Evolutionary conservation across 2,329 filamentous ascomycete genomes (phyloP), one percentile per base, ranked within the genome.

Genomic region (Alternaria metachromatica): DNA sequence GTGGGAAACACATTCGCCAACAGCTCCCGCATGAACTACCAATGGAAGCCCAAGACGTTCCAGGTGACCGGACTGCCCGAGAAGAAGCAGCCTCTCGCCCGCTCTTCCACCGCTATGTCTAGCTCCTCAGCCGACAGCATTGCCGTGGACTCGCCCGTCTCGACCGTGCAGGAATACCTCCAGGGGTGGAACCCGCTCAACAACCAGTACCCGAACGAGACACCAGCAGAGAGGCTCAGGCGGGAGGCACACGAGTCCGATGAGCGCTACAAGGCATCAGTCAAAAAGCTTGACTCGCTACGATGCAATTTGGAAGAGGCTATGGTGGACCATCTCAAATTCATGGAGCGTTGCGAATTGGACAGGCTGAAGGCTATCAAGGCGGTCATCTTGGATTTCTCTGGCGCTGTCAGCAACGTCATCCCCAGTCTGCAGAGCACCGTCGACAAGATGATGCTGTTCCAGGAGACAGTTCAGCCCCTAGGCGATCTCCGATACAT

Each of bases 371-470:
- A 97, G 85, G 96, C 96, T 20, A 96, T 99, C 86, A 98, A 99
- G 86, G 95, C 95, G 23, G 96, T 99, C 56, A 91, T 99, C 66
- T 87, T 99, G 46, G 96, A 99, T 82, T 98, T 99, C 80, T 97
- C 95, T 5, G 96, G 96, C 49, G 94, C 95, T 41, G 92, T 99
- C 80, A 95, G 95, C 85, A 99, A 99, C 76, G 95, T 97, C 73
- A 98, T 99, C 67, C 96, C 96, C 18, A 96, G 92, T 76, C 84
- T 99, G 66, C 96, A 98, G 81, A 95, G 95, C 63, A 94, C 94
- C 0, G 94, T 99, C 23, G 96, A 99, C 83, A 94, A 96, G 78
- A 97, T 99, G 94, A 94, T 99, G 90, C 87, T 99, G 50, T 99
- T 96, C 83, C 96, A 99, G 80, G 96, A 99, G 84, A 98, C 96